Evolutionary conservation across 2,329 filamentous ascomycete genomes (phyloP).

Genomic region (Westerdykella aurantiaca): DNA sequence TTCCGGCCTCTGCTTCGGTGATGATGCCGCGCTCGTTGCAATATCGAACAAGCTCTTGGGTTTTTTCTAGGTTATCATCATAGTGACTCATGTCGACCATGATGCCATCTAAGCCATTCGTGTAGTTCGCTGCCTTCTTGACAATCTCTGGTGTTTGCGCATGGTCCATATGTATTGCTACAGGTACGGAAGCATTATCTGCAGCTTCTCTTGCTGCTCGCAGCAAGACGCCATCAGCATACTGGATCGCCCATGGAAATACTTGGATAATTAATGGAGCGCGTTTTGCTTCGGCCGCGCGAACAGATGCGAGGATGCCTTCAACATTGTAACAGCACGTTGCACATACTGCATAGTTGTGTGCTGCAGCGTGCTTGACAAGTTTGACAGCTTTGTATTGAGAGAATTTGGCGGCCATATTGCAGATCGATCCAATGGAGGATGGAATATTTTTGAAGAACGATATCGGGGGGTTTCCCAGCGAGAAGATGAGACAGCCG

Average conservation of each 20-base stretch:
- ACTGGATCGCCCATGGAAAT: conserved; percentile 59
- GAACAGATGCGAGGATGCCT: conserved; percentile 30
- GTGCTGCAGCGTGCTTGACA: conserved; percentile 48
- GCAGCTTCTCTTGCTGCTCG: conserved; percentile 43
- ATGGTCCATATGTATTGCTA: conserved; percentile 46
- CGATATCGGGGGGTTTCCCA: too few relatives aligned
- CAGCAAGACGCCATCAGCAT: conserved; percentile 49
- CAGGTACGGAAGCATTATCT: conserved; percentile 38
- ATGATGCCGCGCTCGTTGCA: conserved; percentile 60
- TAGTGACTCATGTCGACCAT: conserved; percentile 75
- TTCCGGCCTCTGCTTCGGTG: conserved; percentile 63
- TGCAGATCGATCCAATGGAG: too few relatives aligned
- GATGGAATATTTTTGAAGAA: too few relatives aligned
- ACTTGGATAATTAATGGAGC: conserved; percentile 35
- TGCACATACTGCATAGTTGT: conserved; percentile 52
- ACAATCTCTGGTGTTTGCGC: conserved; percentile 42
- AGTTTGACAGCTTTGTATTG: too few relatives aligned
- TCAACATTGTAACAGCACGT: conserved; percentile 48
- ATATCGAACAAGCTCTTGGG: conserved; percentile 54
- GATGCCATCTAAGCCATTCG: conserved; percentile 59
- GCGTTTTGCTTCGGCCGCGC: conserved; percentile 29
- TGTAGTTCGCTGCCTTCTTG: conserved; percentile 37
- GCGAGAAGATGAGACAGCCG: too few relatives aligned
- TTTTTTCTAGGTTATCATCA: conserved; percentile 62
- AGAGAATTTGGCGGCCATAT: too few relatives aligned